A percentile compares a stretch with the other conserved stretches of the same genome.
These are phyloP conservation scores for Rhodotorula babjevae DNA, from an alignment of 768 basidiomycete species.

Conservation along the genomic window DNA sequence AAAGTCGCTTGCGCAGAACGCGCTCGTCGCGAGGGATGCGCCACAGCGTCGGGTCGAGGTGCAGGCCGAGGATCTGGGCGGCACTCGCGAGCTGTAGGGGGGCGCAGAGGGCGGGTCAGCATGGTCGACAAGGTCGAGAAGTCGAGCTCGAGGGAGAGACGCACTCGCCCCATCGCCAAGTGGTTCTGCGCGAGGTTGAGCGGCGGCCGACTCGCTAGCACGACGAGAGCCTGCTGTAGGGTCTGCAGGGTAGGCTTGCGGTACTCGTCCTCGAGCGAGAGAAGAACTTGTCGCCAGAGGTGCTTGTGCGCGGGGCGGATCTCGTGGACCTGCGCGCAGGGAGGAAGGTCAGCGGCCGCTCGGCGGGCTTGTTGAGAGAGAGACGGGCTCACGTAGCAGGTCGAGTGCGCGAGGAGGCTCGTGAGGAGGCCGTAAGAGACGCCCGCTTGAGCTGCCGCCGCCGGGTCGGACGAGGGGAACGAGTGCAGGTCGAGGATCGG, in stretches of 20 bases:
- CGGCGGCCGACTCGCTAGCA: conserved; percentile 21
- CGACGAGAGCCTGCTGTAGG: conserved; percentile 26
- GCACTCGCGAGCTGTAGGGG: conserved; percentile 20
- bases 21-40: conserved; percentile 19
- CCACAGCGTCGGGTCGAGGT: conserved; percentile 34
- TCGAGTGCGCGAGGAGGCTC: not conserved
- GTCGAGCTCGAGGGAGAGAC: not conserved
- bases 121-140: too few relatives aligned
- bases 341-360: not conserved
- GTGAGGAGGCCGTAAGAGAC: conserved; percentile 1
- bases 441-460: not conserved
- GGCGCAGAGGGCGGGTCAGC: too few relatives aligned
- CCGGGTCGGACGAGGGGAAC: not conserved
- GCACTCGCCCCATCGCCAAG: conserved; percentile 19
- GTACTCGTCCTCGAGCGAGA: conserved; percentile 4
- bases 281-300: not conserved
- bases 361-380: not conserved
- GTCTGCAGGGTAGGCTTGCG: conserved; percentile 28
- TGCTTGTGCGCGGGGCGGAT: not conserved
- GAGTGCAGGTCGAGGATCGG: not conserved
- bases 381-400: not conserved
- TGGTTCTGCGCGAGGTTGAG: conserved; percentile 31
- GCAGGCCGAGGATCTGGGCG: conserved; percentile 35
- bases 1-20: conserved; percentile 24
- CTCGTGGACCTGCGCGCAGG: not conserved